Evolutionary conservation across 306 rosid genomes (phyloP), one percentile per base, ranked within the genome.

Genomic region (Citrullus mucosospermus): DNA sequence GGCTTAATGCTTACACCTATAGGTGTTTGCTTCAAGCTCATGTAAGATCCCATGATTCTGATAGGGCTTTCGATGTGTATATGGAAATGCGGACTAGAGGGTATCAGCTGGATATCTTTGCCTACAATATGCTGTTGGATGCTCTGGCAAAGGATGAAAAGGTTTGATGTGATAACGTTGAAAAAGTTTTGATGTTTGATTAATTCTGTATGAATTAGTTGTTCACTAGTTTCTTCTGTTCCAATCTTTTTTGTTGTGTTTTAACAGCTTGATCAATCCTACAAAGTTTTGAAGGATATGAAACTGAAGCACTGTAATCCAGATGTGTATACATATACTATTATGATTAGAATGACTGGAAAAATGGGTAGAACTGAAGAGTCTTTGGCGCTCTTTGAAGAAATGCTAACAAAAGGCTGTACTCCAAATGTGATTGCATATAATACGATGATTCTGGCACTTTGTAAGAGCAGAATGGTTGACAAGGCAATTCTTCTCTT

Each of bases 1-100:
- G 66, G 39, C 79, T 92, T 87, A 92, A 83, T 74, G 84, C 90
- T 55, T 95, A 88, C 86, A 91, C 97, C 44, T 91, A 88, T 85
- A 92, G 91, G 83, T 95, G 98, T 76, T 78, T 95, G 88, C 92
- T 95, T 57, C 98, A 95, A 81, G 98, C 97, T 12, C 86, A 88
- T 80, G 63, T 95, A 80, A 86, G 97, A 18, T 87, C 96, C 6
- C 62, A 36, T 68, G 85, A 92, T 77, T 85, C 89, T 0, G 2
- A 51, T 10, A 82, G 79, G 34, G 97, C 96, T 3, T 91, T 91
- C 68, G 50, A 63, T 7, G 87, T 88, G 18, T 94, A 88, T 77
- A 65, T 60, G 60, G 92, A 92, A 54, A 84, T 90, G 91, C 81
- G 84, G 11, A 36, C 85, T 28, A 84, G 80, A 4, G 96, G 96